Evolutionary conservation across 169 alveolate genomes (phyloP), one percentile per base, ranked within the genome.

Genomic region (Plasmodium malariae): DNA sequence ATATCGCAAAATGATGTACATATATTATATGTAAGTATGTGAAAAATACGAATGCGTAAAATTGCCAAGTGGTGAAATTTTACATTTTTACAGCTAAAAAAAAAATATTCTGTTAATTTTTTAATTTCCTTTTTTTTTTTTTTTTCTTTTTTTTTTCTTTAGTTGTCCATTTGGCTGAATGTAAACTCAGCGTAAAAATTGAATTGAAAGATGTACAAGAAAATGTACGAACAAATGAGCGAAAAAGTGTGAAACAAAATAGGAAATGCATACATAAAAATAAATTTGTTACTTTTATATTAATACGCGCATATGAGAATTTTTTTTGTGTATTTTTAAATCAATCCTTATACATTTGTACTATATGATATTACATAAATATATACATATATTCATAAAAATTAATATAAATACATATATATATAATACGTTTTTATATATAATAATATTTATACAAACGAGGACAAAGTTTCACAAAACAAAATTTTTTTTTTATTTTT

Each of bases 31-130:
- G 14, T 45, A 45, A 45, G 14, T 1, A 45, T 45, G 14, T 45
- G 55, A 45, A 45, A 45, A 45, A n/a, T n/a, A n/a, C n/a, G n/a
- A n/a, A n/a, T n/a, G n/a, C n/a, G n/a, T n/a, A n/a, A n/a, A n/a
- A n/a, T n/a, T n/a, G n/a, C n/a, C 14, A 0, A 45, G 14, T 1
- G 9, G 55, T 3, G 21, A 45, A 1, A 45, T 11, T 45, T 45
- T 45, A 45, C 55, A 45, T 45, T 45, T n/a, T n/a, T 45, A 45
- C 55, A 45, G 55, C 55, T 45, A 45, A 45, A 45, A 40, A 45
- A 45, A 45, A 11, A 45, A 11, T 11, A 45, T 45, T 45, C 9
- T 45, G 14, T 45, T 3, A 12, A 45, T 11, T 11, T 45, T 45
- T 45, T 45, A n/a, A n/a, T 45, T 45, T 45, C 14, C 14, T 45